Evolutionary conservation across 2,329 filamentous ascomycete species (phyloP), one percentile per base, ranked within the genome.

Genomic region (Fonsecaea nubica): DNA sequence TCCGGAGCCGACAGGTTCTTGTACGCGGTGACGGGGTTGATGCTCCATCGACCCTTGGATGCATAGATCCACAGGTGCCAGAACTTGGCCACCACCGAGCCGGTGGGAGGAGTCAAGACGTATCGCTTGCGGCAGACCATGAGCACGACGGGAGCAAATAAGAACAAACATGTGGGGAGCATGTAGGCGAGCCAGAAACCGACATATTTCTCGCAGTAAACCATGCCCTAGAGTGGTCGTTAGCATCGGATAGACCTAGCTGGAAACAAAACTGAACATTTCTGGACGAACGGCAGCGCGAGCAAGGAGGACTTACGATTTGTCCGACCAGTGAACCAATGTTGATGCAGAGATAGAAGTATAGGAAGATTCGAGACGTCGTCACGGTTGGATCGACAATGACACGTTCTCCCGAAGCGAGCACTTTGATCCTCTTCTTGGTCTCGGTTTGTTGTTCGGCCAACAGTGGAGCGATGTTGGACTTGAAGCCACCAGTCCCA

Each of bases 401-500:
- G 68, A 91, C 88, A 32, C 87, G 87, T 78, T 90, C 85, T 61
- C 90, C 90, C 1, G 80, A 82, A 48, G 82, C 77, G 50, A 82
- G 79, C 1, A 82, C 83, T 71, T 85, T 81, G 64, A 91, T 83
- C 58, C 82, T 83, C 72, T 87, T 85, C 68, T 82, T 85, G 3
- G 81, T 84, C 64, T 88, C 85, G 33, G 81, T 83, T 75, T 89
- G 89, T 77, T 92, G 90, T 73, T 92, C 90, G 21, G 89, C 89
- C 62, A 92, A 85, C 18, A 92, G 80, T 0, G 89, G 88, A 0
- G 89, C 88, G 52, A 93, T 90, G 74, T 93, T 93, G 69, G 89
- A 86, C 82, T 93, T 94, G 85, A 93, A 92, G 74, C 91, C 90
- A 68, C 91, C 91, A 1, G 90, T 92, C 52, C 91, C 91, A 35